Conservation (phyloP, 768 basidiomycete species). For the Podaxis sp. region DNA sequence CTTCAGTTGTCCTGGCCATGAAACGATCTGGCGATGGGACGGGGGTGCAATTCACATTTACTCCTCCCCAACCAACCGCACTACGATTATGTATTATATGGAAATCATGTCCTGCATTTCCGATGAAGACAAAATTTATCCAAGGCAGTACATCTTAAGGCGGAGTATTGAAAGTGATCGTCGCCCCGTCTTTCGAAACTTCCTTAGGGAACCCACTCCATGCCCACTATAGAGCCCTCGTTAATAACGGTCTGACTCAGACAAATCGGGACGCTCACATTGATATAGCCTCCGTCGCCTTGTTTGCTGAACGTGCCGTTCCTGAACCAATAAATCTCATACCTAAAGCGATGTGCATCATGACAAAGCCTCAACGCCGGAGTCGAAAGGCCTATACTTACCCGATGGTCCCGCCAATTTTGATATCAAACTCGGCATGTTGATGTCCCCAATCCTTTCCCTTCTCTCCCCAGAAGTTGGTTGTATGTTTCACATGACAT, state of each 20-base stretch:
- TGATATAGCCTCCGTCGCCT: conserved; percentile 26
- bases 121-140: too few species aligned
- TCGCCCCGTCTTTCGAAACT: background rate
- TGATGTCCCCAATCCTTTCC: conserved; percentile 22
- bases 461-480: conserved; percentile 16
- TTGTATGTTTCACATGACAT: conserved; percentile 21
- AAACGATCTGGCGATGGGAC: too few species aligned
- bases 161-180: background rate
- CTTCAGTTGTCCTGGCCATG: too few species aligned
- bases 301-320: conserved; percentile 21
- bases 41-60: too few species aligned
- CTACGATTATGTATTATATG: too few species aligned
- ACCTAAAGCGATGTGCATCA: conserved; percentile 1
- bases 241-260: background rate
- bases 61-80: too few species aligned
- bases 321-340: conserved; percentile 25
- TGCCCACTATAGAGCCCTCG: background rate
- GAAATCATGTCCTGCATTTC: too few species aligned
- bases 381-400: conserved; percentile 20
- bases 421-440: conserved; percentile 19
- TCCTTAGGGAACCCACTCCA: background rate
- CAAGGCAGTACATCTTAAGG: background rate
- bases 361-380: conserved; percentile 15
- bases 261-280: conserved; percentile 17
- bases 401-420: conserved; percentile 20